Percentiles rank a stretch among this genome's conserved stretches.
These are phyloP conservation scores for Nymphaea thermarum DNA, from an alignment of 164 flowering plant genomes.

Conservation along the genomic window DNA sequence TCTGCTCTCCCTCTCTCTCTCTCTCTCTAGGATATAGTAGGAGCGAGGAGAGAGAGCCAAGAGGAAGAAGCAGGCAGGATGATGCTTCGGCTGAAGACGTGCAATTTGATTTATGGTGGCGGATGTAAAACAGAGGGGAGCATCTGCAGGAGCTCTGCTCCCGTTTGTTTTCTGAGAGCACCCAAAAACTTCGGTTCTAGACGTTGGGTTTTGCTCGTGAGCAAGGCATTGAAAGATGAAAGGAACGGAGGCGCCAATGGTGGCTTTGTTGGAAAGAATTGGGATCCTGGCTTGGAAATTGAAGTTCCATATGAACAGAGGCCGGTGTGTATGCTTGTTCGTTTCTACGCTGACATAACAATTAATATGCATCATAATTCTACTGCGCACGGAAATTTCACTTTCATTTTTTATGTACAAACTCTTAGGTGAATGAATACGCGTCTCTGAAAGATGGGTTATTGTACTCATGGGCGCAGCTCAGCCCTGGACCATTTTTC, in stretches of 20 bases:
- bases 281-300: constrained; percentile 87
- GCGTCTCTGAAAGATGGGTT: constrained; percentile 69
- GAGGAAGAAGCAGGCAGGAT: background rate
- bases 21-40: background rate
- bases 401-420: background rate
- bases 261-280: constrained; percentile 44
- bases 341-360: background rate
- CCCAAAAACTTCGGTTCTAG: background rate
- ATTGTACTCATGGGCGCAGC: constrained; percentile 92
- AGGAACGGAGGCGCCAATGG: constrained; percentile 33
- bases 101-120: background rate
- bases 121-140: background rate
- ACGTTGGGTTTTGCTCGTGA: background rate
- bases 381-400: background rate
- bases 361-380: too few relatives aligned
- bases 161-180: background rate
- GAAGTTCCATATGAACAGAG: constrained; percentile 94
- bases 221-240: constrained; percentile 55
- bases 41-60: background rate
- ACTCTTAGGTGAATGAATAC: constrained; percentile 73
- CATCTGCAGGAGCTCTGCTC: background rate
- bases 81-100: background rate
- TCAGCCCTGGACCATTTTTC: constrained; percentile 59
- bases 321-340: constrained; percentile 44
- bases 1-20: background rate